Base-by-base conservation (phyloP, 192 early-diverging fungal genomes). In the Umbelopsis vinacea region DNA sequence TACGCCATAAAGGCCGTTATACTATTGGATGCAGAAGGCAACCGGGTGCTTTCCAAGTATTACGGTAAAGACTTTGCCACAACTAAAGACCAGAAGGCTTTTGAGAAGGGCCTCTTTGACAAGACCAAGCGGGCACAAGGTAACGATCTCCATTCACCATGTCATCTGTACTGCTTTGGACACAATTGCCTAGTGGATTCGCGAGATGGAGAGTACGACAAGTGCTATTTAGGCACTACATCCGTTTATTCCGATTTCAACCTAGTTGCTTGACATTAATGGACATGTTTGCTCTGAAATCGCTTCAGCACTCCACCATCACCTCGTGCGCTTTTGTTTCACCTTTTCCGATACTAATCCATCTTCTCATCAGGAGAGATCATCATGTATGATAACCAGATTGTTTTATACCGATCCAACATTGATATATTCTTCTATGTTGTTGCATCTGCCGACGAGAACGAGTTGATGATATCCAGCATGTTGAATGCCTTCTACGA, bases 41-140 rank as follows among this genome's bases (percentile, higher is more conserved):
- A 95, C 75, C 91, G 96, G 53, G 85, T 99, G 9, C 81, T 98
- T 43, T 89, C 95, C 23, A 99, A 99, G 77, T 99, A 97, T 88
- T 99, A 95, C 83, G 83, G 81, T 22, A 45, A 24, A 48, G 74
- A 76, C 26, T 47, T 76, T 40, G 82, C 85, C 19, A 85, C 84
- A 9, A 17, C 79, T 17, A 97, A 96, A 78, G 93, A 96, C 70
- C 96, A 96, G 80, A 91, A 90, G 60, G 89, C 87, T 26, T 96
- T 99, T 80, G 97, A 99, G 77, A 93, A 92, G 76, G 88, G 90
- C 22, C 83, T 99, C 68, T 97, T 94, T 76, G 91, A 91, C 57
- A 97, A 99, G 82, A 97, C 97, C 0, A 92, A 88, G 78, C 93
- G 92, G 74, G 80, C 85, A 10, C 83, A 86, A 60, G 91, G 92